Evolutionary conservation across 768 basidiomycete genomes (phyloP), one percentile per base, ranked within the genome.

Genomic region (Mycena crocata): DNA sequence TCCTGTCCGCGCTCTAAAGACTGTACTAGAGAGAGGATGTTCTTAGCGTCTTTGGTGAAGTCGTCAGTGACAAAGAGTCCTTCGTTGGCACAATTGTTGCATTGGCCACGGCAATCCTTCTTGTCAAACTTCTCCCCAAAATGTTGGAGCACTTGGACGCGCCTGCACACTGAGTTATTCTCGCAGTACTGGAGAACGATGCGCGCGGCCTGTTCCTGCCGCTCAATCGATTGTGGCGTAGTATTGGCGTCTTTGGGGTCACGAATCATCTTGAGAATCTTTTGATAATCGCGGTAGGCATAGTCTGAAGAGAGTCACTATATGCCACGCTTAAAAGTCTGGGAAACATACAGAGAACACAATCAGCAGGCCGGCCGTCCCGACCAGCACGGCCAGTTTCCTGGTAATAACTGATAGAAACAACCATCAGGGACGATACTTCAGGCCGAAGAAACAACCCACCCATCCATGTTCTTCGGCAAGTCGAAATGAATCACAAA

Each of bases 341-440:
- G 15, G 40, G 46, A n/a, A 6, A 79, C 90, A 73, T 76, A 97
- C 95, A 95, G 14, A 99, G 86, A 15, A 98, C 78, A 78, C 98
- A 99, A 55, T 92, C 89, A 0, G 98, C 91, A 2, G 88, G 86
- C 70, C 86, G 77, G 6, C 94, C 95, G 74, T 99, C 98, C 64
- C 98, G 88, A 7, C 98, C 98, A 21, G 96, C 98, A 62, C 98
- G 89, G 8, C 98, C 98, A 0, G 97, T 99, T 80, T 99, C 98
- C 81, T 99, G 95, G 73, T 95, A 96, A 73, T 93, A 93, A 2
- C 93, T 93, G 32, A 13, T 52, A 62, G 50, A 57, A 64, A 39
- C 60, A 45, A 51, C 28, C 37, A 7, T 23, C 49, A 60, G 50
- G 15, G 24, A 26, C n/a, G 19, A 44, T 46, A 44, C 7, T 15